Conservation (phyloP, 1,284 basidiomycete species). For the Irpex sp. region DNA sequence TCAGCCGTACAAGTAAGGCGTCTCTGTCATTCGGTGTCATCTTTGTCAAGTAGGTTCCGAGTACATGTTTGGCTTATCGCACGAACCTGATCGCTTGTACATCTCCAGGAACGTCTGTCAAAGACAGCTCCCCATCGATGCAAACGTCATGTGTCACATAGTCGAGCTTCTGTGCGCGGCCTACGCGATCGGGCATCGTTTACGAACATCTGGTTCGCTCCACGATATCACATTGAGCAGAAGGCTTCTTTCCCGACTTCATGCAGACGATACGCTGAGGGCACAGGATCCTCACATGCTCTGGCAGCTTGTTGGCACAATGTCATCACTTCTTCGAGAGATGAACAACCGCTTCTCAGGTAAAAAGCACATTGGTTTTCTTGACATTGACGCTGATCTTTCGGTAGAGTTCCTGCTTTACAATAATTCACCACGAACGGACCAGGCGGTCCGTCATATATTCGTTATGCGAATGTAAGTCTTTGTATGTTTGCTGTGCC, state of each 20-base stretch:
- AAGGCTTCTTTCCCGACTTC: slow-evolving; percentile 48
- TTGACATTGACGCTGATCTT: background rate
- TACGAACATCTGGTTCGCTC: slow-evolving; percentile 30
- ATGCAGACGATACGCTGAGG: slow-evolving; percentile 9
- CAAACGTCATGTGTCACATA: slow-evolving; percentile 53
- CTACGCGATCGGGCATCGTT: slow-evolving; percentile 40
- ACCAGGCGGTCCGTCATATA: background rate
- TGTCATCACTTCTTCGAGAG: background rate
- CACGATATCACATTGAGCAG: slow-evolving; percentile 56
- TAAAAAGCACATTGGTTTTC: background rate
- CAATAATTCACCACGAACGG: background rate
- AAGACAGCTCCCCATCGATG: slow-evolving; percentile 39
- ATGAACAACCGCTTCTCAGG: background rate
- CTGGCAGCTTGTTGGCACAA: background rate
- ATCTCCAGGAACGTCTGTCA: slow-evolving; percentile 49
- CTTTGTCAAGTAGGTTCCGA: slow-evolving; percentile 26
- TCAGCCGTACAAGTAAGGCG: slow-evolving; percentile 25
- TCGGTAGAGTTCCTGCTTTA: background rate
- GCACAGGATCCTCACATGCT: background rate
- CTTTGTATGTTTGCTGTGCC: background rate
- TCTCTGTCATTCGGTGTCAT: slow-evolving; percentile 39
- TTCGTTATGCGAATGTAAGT: background rate
- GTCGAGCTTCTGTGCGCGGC: slow-evolving; percentile 51
- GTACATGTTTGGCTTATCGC: too few species aligned
- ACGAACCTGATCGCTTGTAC: background rate